Evolutionary conservation across 768 basidiomycete species (phyloP).

Genomic region (Pholiota molesta): DNA sequence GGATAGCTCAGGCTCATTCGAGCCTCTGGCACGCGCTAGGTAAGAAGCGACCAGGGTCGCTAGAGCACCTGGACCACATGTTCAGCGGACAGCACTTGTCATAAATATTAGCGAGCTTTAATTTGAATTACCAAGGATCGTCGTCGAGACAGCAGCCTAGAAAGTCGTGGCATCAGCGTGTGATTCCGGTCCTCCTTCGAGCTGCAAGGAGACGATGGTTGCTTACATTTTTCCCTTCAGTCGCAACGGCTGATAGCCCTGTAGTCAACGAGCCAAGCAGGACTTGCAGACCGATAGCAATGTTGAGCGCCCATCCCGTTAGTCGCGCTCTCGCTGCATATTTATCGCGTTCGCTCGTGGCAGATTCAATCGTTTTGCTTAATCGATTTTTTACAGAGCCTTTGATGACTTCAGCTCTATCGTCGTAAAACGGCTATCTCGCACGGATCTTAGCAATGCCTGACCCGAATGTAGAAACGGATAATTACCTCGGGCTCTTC

Average conservation of each 20-base stretch:
- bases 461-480: too few relatives aligned
- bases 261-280: constrained; percentile 71
- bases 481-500: background rate
- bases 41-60: constrained; percentile 74
- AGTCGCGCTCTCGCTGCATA: constrained; percentile 46
- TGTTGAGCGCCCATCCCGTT: constrained; percentile 39
- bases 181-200: background rate
- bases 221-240: constrained; percentile 41
- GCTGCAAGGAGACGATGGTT: background rate
- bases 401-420: background rate
- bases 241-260: constrained; percentile 52
- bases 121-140: constrained; percentile 36
- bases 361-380: constrained; percentile 50
- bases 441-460: background rate
- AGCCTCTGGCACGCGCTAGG: constrained; percentile 68
- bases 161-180: background rate
- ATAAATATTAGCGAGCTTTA: background rate
- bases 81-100: background rate
- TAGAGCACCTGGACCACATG: constrained; percentile 48
- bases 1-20: constrained; percentile 68
- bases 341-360: constrained; percentile 44
- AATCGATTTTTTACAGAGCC: constrained; percentile 53
- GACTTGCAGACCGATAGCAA: constrained; percentile 65
- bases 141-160: constrained; percentile 38
- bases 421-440: background rate